Evolutionary conservation across 2,329 filamentous ascomycete species (phyloP).

Genomic region (Epicoccum sorghinum): DNA sequence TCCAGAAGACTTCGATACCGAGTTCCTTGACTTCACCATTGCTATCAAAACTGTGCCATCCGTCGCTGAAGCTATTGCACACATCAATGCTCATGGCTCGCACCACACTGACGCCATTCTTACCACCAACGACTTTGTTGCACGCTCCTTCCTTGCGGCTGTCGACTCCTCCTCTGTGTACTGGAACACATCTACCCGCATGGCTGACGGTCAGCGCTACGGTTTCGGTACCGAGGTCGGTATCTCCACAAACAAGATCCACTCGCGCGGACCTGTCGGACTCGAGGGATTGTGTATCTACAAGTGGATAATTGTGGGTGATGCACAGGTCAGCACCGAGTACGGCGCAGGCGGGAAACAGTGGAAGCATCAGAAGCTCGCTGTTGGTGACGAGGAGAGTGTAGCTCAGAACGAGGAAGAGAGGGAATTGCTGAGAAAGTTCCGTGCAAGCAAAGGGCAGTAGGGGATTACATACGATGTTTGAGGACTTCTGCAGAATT

Average conservation of each 20-base stretch:
- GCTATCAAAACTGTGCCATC: conserved; percentile 76
- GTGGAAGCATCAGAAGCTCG: conserved; percentile 63
- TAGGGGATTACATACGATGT: not conserved
- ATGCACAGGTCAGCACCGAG: conserved; percentile 78
- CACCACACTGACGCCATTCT: conserved; percentile 94
- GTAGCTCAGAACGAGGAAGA: conserved; percentile 42
- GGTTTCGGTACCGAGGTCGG: conserved; percentile 98
- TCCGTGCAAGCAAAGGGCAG: conserved; percentile 29
- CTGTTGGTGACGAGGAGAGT: conserved; percentile 38
- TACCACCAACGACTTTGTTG: conserved; percentile 69
- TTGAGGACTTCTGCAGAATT: no score
- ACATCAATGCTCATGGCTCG: conserved; percentile 92
- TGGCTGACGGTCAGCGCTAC: conserved; percentile 96
- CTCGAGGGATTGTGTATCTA: conserved; percentile 96
- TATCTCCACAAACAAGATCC: conserved; percentile 98
- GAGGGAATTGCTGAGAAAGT: conserved; percentile 40
- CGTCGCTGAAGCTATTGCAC: conserved; percentile 74
- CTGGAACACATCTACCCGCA: conserved; percentile 94
- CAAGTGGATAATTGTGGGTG: conserved; percentile 88
- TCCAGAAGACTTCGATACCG: conserved; percentile 79
- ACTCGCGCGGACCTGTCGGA: conserved; percentile 89
- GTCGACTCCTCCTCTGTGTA: conserved; percentile 93
- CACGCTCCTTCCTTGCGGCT: conserved; percentile 81
- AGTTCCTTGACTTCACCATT: conserved; percentile 84
- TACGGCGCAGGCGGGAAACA: conserved; percentile 66